A percentile compares a stretch with the other conserved stretches of the same genome.
Conservation (phyloP, 495 filamentous ascomycete genomes). For the Bombardia bombarda region DNA sequence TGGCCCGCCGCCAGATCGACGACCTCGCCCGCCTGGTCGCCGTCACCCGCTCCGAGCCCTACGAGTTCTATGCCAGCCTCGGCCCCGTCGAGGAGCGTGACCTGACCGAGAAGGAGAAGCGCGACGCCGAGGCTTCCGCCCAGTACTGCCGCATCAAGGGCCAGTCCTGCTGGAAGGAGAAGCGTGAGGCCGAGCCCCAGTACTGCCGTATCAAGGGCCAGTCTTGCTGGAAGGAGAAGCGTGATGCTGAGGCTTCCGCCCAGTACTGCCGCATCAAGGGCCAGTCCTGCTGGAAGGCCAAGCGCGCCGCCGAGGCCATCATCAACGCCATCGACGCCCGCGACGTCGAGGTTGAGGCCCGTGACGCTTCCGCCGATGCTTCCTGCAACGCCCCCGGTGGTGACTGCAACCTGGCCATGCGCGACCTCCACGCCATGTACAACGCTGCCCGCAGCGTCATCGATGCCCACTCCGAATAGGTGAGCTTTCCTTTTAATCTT, state of each 20-base stretch:
- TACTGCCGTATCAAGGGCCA: conserved; percentile 14
- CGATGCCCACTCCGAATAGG: conserved; percentile 16
- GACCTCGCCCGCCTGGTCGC: conserved; percentile 21
- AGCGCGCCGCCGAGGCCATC: conserved; percentile 28
- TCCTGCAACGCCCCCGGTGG: conserved; percentile 20
- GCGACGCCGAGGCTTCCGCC: conserved; percentile 14
- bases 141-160: conserved; percentile 20
- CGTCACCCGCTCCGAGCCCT: conserved; percentile 18
- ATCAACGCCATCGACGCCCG: conserved; percentile 17
- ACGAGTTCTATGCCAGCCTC: conserved; percentile 18
- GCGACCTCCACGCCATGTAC: conserved; percentile 28
- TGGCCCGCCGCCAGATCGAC: conserved; percentile 20
- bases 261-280: conserved; percentile 9
- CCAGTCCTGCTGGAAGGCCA: conserved; percentile 24
- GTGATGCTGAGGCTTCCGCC: not conserved
- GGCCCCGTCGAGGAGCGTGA: conserved; percentile 3
- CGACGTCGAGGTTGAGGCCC: conserved; percentile 11
- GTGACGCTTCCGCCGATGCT: conserved; percentile 17
- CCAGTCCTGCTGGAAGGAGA: conserved; percentile 27
- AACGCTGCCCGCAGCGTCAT: conserved; percentile 23
- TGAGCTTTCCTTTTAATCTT: not conserved
- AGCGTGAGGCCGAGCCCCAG: not conserved
- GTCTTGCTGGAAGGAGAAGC: conserved; percentile 22
- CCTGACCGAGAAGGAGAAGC: conserved; percentile 9
- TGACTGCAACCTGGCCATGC: conserved; percentile 26